Conservation (phyloP, 345 rosid genomes). For the Eucalyptus pauciflora region DNA sequence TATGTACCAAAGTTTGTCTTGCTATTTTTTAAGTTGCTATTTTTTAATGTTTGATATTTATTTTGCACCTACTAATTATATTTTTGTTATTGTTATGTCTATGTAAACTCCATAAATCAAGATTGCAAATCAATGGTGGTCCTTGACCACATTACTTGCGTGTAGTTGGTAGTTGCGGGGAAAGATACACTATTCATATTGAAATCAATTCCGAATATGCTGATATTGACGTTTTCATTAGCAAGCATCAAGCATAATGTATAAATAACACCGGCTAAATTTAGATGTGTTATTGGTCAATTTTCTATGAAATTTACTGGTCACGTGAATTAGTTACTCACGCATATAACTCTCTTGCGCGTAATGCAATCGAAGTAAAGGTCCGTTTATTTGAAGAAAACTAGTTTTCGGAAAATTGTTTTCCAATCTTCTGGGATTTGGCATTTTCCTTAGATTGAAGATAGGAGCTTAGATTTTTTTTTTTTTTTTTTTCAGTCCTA, state of each 20-base stretch:
- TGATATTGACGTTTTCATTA: not conserved
- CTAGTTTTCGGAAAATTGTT: fast-evolving
- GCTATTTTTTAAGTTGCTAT: not conserved
- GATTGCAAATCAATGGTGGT: not conserved
- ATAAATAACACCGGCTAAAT: not conserved
- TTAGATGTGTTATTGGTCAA: not conserved
- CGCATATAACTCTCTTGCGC: not conserved
- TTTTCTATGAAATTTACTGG: not conserved
- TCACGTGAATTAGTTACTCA: not conserved
- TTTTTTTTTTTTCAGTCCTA: too few relatives aligned
- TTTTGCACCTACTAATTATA: not conserved
- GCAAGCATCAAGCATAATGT: not conserved
- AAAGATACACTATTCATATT: not conserved
- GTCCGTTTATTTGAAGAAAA: not conserved
- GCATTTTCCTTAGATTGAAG: not conserved
- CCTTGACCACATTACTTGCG: not conserved
- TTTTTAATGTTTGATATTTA: not conserved
- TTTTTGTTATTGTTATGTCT: not conserved
- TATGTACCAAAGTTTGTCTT: not conserved
- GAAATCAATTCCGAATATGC: not conserved
- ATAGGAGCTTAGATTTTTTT: not conserved
- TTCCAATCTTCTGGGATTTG: not conserved
- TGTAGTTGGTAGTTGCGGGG: not conserved
- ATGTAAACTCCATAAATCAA: not conserved
- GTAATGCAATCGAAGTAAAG: not conserved